Evolutionary conservation across 2,329 filamentous ascomycete genomes (phyloP), one percentile per base, ranked within the genome.

Genomic region (Pseudocercospora fijiensis): DNA sequence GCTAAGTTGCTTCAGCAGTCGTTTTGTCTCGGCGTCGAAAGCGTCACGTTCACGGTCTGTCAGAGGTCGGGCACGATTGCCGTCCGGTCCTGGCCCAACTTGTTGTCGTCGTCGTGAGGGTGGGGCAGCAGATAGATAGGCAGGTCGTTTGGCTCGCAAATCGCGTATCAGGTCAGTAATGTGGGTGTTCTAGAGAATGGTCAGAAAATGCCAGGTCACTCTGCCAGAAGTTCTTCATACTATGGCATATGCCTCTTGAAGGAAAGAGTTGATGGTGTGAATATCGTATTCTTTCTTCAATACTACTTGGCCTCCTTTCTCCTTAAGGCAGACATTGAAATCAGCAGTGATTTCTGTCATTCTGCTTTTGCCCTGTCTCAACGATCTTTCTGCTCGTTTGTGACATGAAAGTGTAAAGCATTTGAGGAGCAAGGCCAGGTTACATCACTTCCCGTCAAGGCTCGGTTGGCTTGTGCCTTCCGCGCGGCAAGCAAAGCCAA

Each of bases 191-290:
- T 96, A 73, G 18, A 49, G 8, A 63, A 13, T 71, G 64, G 73
- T 72, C 68, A 76, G 72, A 61, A 53, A 58, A 28, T 47, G 30
- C 41, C 26, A 41, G 57, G 58, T 59, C 53, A 51, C 33, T 62
- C 58, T 68, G 65, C 68, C 70, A 67, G 57, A 84, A 73, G 45
- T n/a, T 26, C 41, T 45, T 24, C 72, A 10, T 81, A 96, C 93
- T 77, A 98, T 97, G 75, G 90, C 87, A 79, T 96, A 95, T 59
- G 95, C 95, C 79, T 98, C 94, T 75, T 94, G 92, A 33, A 98
- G 82, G 75, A 98, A 99, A 72, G 90, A 90, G 76, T 97, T 91
- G 57, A 95, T 84, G 59, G 74, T 72, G 53, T 75, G 74, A 58
- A 77, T 71, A 64, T 75, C 75, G 66, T 77, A 80, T 10, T 73